A percentile compares a stretch with the other conserved stretches of the same genome.
Conservation (phyloP, 257 asterid species). For the Solanum stenotomum region DNA sequence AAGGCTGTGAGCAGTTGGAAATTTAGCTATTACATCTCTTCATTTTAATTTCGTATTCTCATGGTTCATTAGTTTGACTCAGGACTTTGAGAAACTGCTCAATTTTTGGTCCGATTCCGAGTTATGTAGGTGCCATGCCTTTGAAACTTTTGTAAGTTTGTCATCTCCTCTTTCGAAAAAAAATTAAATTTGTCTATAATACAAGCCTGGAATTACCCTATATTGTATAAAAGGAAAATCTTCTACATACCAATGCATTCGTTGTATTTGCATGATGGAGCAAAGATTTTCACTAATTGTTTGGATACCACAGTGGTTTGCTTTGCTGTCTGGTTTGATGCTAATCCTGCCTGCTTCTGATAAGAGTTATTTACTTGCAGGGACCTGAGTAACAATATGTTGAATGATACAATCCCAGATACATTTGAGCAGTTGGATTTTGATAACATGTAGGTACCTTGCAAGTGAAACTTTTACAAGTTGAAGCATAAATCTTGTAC, state of each 20-base stretch:
- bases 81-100: conserved; percentile 75
- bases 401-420: conserved; percentile 48
- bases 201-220: background rate
- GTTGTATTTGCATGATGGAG: background rate
- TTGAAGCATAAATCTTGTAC: background rate
- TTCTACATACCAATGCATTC: background rate
- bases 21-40: background rate
- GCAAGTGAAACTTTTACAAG: background rate
- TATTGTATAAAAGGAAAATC: background rate
- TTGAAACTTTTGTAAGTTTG: conserved; percentile 37
- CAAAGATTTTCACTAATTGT: background rate
- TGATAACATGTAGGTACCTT: conserved; percentile 32
- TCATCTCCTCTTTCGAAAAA: background rate
- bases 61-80: conserved; percentile 11
- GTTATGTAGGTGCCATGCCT: conserved; percentile 24
- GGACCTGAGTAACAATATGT: conserved; percentile 72
- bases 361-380: conserved; percentile 29
- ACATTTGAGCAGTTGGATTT: conserved; percentile 4
- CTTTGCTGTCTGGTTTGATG: background rate
- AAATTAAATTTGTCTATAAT: too few relatives aligned
- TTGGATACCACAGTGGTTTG: background rate
- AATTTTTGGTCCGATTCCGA: conserved; percentile 53
- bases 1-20: conserved; percentile 29
- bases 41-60: background rate
- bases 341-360: background rate